Evolutionary conservation across 2,329 filamentous ascomycete species (phyloP).

Genomic region (Ascochyta pisi): DNA sequence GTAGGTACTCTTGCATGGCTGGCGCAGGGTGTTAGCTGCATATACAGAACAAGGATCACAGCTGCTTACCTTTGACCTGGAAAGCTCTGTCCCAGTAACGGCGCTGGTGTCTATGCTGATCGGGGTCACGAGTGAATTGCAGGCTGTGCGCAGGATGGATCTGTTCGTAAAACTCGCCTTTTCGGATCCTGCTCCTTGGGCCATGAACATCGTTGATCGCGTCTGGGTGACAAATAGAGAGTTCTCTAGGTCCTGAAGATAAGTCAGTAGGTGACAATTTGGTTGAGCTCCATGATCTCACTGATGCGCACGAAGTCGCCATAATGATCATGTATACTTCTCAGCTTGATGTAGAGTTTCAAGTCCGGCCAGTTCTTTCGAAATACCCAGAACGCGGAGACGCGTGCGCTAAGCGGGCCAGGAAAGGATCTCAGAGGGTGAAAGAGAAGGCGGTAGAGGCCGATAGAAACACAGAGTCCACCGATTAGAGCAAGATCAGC

Average conservation of each 20-base stretch:
- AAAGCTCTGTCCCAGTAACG: conserved; percentile 40
- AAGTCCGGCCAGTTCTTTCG: conserved; percentile 20
- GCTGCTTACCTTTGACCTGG: conserved; percentile 23
- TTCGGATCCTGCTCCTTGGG: conserved; percentile 23
- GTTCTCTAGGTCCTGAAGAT: conserved; percentile 28
- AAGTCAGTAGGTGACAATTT: not conserved
- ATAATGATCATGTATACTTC: conserved; percentile 21
- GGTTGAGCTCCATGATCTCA: not conserved
- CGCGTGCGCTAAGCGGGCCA: conserved; percentile 21
- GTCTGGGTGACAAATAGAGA: conserved; percentile 30
- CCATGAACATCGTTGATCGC: conserved; percentile 31
- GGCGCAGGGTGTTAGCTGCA: not conserved
- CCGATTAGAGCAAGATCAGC: not conserved
- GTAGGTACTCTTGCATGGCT: conserved; percentile 7
- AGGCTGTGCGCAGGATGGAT: conserved; percentile 24
- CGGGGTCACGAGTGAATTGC: conserved; percentile 31
- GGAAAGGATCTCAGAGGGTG: conserved; percentile 17
- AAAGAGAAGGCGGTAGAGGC: conserved; percentile 17
- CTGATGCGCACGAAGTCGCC: conserved; percentile 30
- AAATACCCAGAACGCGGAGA: conserved; percentile 25
- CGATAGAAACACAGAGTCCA: conserved; percentile 8
- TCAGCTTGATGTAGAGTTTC: conserved; percentile 19
- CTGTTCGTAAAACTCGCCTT: conserved; percentile 37
- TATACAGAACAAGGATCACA: not conserved
- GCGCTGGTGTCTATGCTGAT: conserved; percentile 30